phyloP scores from a whole-genome alignment of 441 rosid genomes.

The Brassica hybrid region DNA sequence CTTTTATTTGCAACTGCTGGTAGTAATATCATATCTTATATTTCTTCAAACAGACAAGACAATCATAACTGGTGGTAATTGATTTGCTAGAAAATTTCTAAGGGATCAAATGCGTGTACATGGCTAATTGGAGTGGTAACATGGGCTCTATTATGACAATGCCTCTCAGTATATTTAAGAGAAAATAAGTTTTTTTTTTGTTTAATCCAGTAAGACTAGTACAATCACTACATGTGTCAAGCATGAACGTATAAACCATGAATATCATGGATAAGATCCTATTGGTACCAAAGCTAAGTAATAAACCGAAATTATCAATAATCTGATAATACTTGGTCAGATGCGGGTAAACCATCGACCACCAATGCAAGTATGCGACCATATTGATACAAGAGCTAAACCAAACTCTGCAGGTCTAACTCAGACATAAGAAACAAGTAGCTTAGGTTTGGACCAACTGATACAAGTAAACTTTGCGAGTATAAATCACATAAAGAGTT shows the following conservation, averaged over 20 bases:
- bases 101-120: background rate
- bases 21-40: background rate
- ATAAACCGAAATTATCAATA: conserved; percentile 2
- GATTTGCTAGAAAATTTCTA: background rate
- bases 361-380: background rate
- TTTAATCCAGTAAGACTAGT: background rate
- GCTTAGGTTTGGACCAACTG: background rate
- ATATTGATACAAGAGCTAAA: background rate
- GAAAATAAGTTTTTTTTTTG: too few relatives aligned
- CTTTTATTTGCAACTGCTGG: background rate
- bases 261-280: conserved; percentile 4
- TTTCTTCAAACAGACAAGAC: background rate
- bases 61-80: background rate
- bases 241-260: background rate
- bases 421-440: background rate
- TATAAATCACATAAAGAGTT: background rate
- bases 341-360: conserved; percentile 9
- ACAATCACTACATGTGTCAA: conserved; percentile 16
- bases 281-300: conserved; percentile 1
- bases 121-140: conserved; percentile 1
- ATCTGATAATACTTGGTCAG: conserved; percentile 11
- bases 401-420: background rate
- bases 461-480: background rate
- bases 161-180: background rate
- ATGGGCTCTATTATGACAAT: background rate